Evolutionary conservation across 805 yeast genomes (phyloP), one percentile per base, ranked within the genome.

Genomic region (Wickerhamiella lipophila): DNA sequence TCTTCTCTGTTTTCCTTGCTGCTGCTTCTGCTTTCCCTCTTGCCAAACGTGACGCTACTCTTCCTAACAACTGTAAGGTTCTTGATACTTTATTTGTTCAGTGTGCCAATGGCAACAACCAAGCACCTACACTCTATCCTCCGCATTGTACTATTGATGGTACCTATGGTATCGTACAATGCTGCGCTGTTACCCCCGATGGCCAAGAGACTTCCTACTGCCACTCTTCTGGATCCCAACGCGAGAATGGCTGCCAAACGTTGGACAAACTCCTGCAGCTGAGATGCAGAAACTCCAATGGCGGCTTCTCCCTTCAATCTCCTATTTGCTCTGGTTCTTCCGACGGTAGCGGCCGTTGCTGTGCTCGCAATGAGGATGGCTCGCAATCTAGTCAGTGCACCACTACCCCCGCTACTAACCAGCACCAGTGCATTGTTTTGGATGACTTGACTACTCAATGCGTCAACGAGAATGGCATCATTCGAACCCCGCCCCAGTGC

Each of bases 301-400:
- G 41, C 16, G 41, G 23, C n/a, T 15, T 23, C 29, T 25, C 42
- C 27, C 22, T 27, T 8, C 19, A 15, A n/a, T 26, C 36, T 13
- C 48, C 48, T 23, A 9, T 18, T 21, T 45, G 42, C 27, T 23
- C 35, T 6, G 25, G 23, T n/a, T 18, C 18, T 27, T 34, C 42
- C 21, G 42, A 25, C 27, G 48, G 42, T 12, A 36, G 42, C 27
- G 23, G 35, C 29, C 15, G 22, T 26, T 44, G 47, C 47, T 44
- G 47, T 25, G 38, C 47, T 15, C 34, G 21, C 40, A 44, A 44
- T 21, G 19, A 44, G n/a, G 47, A 34, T 13, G 46, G 41, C 23
- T 15, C 40, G 11, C 13, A 21, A 3, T 21, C 40, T 18, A 3
- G 29, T 11, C 38, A 34, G 23, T 44, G 47, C 32, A 5, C 16